Evolutionary conservation across 2,329 filamentous ascomycete genomes (phyloP).

Genomic region (Sporothrix sp.): DNA sequence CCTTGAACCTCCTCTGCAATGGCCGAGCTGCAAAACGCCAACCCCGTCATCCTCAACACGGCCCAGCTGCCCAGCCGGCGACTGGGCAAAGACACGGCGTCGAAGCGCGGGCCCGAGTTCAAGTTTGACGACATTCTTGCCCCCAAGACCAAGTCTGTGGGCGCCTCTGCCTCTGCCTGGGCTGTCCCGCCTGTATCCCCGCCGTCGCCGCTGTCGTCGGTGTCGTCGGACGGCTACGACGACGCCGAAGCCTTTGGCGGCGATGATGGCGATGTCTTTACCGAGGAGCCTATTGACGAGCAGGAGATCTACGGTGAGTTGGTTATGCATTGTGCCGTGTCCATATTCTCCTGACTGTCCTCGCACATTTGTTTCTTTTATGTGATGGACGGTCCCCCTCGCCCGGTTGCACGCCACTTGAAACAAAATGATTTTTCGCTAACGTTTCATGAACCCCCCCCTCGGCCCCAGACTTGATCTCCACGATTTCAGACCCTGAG

Average conservation of each 20-base stretch:
- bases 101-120: constrained; percentile 38
- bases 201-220: constrained; percentile 26
- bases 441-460: constrained; percentile 23
- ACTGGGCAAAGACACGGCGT: constrained; percentile 38
- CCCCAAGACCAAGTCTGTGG: constrained; percentile 31
- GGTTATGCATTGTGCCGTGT: background rate
- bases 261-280: constrained; percentile 42
- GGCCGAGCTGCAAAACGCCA: constrained; percentile 60
- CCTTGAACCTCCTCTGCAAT: constrained; percentile 21
- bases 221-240: constrained; percentile 24
- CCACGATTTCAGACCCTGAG: constrained; percentile 90
- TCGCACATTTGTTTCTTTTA: background rate
- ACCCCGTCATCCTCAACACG: constrained; percentile 82
- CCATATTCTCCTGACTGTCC: too few relatives aligned
- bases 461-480: constrained; percentile 64
- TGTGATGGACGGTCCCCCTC: too few relatives aligned
- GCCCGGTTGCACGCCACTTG: background rate
- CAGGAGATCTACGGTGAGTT: constrained; percentile 85
- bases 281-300: constrained; percentile 80
- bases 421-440: constrained; percentile 23
- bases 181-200: constrained; percentile 12
- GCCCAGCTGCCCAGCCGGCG: constrained; percentile 80
- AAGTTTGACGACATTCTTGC: constrained; percentile 39
- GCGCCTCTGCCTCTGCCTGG: constrained; percentile 19
- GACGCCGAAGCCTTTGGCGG: constrained; percentile 9